Conservation (phyloP, 495 filamentous ascomycete species). For the Penicillium subrubescens region DNA sequence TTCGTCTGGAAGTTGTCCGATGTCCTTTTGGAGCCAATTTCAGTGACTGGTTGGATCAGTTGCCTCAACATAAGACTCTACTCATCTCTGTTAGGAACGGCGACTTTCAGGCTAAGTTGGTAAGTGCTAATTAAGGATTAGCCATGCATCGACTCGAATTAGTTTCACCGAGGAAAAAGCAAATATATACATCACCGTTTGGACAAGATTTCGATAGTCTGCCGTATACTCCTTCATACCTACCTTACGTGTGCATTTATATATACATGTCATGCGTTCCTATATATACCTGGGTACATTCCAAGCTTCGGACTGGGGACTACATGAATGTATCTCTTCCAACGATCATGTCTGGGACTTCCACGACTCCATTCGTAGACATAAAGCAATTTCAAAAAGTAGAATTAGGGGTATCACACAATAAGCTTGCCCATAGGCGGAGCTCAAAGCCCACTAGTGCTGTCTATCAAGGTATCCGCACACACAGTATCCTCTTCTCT, state of each 20-base stretch:
- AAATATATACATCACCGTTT: background rate
- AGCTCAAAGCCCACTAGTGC: background rate
- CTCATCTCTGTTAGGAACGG: background rate
- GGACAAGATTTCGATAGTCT: background rate
- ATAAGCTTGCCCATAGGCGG: background rate
- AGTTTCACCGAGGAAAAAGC: background rate
- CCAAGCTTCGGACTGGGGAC: no score
- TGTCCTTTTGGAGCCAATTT: background rate
- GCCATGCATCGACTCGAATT: background rate
- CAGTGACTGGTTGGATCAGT: background rate
- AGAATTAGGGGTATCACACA: conserved; percentile 3
- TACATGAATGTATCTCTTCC: background rate
- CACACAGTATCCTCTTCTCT: background rate
- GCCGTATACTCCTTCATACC: background rate
- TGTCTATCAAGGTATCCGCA: background rate
- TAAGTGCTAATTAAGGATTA: background rate
- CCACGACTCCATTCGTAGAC: background rate
- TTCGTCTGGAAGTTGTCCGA: background rate
- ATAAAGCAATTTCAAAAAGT: background rate
- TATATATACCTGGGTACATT: no score
- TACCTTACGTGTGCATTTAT: no score
- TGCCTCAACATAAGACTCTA: background rate
- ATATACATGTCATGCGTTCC: no score
- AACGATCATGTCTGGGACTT: background rate
- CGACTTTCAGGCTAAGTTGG: background rate